Evolutionary conservation across 352 stramenopile genomes (phyloP).

Genomic region (Pythium utonaiense): DNA sequence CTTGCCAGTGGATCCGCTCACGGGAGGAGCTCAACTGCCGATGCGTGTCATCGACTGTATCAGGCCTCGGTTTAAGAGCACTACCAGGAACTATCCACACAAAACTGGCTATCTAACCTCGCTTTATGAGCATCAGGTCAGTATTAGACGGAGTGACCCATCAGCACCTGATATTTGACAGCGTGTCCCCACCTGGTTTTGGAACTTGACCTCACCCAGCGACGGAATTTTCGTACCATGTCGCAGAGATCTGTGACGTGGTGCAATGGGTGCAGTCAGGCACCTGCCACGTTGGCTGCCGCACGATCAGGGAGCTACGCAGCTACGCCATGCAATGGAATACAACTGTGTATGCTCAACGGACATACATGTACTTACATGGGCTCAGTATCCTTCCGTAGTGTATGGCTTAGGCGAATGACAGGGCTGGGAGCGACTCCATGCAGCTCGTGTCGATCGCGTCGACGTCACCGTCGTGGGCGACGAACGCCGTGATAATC

Average conservation of each 20-base stretch:
- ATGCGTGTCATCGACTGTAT: neutral
- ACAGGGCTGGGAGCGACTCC: neutral
- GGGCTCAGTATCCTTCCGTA: too few species aligned
- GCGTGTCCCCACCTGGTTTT: too few species aligned
- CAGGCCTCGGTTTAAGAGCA: constrained; percentile 1
- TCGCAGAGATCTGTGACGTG: neutral
- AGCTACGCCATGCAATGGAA: too few species aligned
- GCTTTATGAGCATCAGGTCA: neutral
- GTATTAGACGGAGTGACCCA: too few species aligned
- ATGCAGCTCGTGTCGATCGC: constrained; percentile 13
- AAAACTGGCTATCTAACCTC: too few species aligned
- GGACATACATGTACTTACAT: too few species aligned
- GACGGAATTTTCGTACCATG: neutral
- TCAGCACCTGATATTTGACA: too few species aligned
- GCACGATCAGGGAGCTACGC: too few species aligned
- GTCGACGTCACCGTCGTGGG: constrained; percentile 16
- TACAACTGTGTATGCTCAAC: too few species aligned
- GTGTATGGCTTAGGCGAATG: neutral
- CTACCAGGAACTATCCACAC: too few species aligned
- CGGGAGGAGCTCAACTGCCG: neutral
- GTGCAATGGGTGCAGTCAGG: neutral
- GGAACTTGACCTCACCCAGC: too few species aligned
- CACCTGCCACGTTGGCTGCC: too few species aligned
- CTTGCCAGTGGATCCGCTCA: neutral
- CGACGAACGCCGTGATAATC: constrained; percentile 23